Evolutionary conservation across 352 stramenopile genomes (phyloP).

Genomic region (Phytophthora boehmeriae): DNA sequence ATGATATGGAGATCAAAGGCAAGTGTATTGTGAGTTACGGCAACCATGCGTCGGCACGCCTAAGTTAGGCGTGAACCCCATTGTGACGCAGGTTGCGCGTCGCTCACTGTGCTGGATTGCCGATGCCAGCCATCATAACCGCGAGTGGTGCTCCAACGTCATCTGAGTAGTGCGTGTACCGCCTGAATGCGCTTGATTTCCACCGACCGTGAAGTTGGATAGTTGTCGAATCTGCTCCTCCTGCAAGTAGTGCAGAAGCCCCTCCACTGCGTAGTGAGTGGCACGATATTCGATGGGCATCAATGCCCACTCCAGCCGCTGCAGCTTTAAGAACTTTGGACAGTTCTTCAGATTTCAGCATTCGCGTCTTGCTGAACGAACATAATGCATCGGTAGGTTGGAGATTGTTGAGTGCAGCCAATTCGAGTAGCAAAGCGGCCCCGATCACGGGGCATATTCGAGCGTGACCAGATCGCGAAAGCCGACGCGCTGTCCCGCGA

Average conservation of each 20-base stretch:
- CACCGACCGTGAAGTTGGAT: neutral
- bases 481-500: neutral
- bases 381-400: neutral
- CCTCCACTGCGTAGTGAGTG: slow-evolving; percentile 1
- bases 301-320: neutral
- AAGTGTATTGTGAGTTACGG: no score
- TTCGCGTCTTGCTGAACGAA: neutral
- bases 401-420: slow-evolving; percentile 1
- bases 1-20: no score
- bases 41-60: no score
- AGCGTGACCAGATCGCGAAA: neutral
- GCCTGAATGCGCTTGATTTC: neutral
- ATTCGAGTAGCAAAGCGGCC: neutral
- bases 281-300: neutral
- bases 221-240: neutral
- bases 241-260: neutral
- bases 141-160: neutral
- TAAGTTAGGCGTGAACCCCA: neutral
- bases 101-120: neutral
- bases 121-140: neutral
- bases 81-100: neutral
- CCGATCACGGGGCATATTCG: slow-evolving; percentile 6
- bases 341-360: neutral
- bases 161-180: neutral
- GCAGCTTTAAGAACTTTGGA: neutral